phyloP scores from a whole-genome alignment of 192 early-diverging fungal species.

The Dispira simplex region DNA sequence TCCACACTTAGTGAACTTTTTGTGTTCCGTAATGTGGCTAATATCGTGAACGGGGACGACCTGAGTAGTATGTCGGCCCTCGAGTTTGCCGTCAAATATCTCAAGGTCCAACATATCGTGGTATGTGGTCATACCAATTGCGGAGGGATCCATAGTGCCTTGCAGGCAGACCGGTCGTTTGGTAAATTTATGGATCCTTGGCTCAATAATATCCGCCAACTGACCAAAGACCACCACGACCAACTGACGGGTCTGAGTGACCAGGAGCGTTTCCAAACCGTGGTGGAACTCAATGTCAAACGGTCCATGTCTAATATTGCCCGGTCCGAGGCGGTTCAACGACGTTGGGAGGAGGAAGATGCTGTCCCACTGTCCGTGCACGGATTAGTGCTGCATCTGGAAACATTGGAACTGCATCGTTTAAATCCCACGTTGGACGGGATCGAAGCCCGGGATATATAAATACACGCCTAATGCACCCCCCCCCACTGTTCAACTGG shows the following conservation, averaged over 20 bases:
- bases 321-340: not conserved
- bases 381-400: not conserved
- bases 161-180: conserved; percentile 34
- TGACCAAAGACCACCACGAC: not conserved
- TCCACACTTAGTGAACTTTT: conserved; percentile 61
- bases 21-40: conserved; percentile 85
- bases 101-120: conserved; percentile 76
- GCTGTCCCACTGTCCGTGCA: not conserved
- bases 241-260: not conserved
- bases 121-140: conserved; percentile 45
- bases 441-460: no score
- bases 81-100: conserved; percentile 68
- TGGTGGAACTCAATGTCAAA: not conserved
- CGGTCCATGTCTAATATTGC: not conserved
- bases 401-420: not conserved
- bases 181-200: conserved; percentile 77
- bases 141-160: conserved; percentile 36
- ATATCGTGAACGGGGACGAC: conserved; percentile 59
- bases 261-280: no score
- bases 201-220: conserved; percentile 25
- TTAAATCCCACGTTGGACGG: no score
- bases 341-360: not conserved
- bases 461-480: no score
- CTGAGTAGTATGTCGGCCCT: conserved; percentile 57
- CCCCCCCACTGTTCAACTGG: no score